A percentile compares a stretch with the other conserved stretches of the same genome.
phyloP scores from a whole-genome alignment of 1,139 yeast genomes.

The Candida neerlandica region DNA sequence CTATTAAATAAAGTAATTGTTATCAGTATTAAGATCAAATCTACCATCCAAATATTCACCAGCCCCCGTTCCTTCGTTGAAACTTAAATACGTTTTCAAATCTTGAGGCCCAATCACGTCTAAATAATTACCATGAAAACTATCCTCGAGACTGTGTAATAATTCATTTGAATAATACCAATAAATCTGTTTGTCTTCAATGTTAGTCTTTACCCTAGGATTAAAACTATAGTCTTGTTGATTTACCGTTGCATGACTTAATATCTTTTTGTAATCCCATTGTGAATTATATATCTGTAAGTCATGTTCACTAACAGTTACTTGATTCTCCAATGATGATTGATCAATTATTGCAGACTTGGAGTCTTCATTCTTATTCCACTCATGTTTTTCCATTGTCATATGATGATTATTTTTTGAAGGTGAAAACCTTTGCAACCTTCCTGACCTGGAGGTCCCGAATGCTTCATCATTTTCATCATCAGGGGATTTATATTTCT shows the following conservation, averaged over 20 bases:
- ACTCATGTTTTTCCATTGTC: neutral
- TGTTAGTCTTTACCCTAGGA: conserved; percentile 13
- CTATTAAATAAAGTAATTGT: conserved; percentile 14
- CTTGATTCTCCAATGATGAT: neutral
- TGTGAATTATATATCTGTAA: conserved; percentile 16
- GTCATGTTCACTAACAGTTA: conserved; percentile 13
- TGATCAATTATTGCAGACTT: conserved; percentile 2
- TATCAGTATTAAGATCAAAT: conserved; percentile 13
- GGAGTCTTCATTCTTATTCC: conserved; percentile 6
- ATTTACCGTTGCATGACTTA: conserved; percentile 3
- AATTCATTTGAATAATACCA: conserved; percentile 18
- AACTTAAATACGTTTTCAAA: conserved; percentile 25
- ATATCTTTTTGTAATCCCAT: conserved; percentile 13
- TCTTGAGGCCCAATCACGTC: conserved; percentile 18
- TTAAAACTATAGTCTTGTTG: conserved; percentile 12
- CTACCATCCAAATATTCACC: conserved; percentile 4
- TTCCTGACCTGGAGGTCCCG: neutral
- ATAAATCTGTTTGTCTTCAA: conserved; percentile 21
- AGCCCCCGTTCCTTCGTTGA: neutral
- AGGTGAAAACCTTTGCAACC: conserved; percentile 6
- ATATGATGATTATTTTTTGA: neutral
- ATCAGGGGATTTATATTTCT: neutral
- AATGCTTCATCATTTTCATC: neutral
- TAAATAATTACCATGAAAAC: conserved; percentile 3
- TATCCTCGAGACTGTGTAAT: conserved; percentile 8